A percentile compares a stretch with the other conserved stretches of the same genome.
These are phyloP conservation scores for Aspergillus viridinutans DNA, from an alignment of 2,329 filamentous ascomycete species.

Conservation along the genomic window DNA sequence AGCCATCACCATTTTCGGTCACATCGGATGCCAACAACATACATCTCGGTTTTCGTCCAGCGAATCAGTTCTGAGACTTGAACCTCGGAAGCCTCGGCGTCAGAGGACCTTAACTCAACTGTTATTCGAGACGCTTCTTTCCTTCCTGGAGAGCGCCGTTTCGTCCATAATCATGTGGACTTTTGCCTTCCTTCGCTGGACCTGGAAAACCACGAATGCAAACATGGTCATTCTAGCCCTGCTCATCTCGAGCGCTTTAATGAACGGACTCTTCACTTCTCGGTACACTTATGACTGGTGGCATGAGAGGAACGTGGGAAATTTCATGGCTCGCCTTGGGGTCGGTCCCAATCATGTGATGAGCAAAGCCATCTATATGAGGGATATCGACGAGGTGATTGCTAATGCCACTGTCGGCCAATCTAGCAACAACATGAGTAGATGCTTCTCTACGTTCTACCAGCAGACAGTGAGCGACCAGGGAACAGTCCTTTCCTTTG, in stretches of 20 bases:
- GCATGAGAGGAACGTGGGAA: conserved; percentile 72
- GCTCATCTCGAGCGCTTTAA: conserved; percentile 63
- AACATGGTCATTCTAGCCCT: conserved; percentile 70
- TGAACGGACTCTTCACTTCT: conserved; percentile 72
- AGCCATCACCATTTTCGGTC: conserved; percentile 46
- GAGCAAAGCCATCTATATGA: conserved; percentile 79
- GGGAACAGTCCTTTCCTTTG: conserved; percentile 28
- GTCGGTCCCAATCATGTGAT: conserved; percentile 74
- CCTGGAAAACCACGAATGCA: conserved; percentile 66
- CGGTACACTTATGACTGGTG: conserved; percentile 75
- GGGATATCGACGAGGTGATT: conserved; percentile 68
- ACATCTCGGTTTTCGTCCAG: conserved; percentile 35
- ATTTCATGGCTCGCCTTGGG: conserved; percentile 77
- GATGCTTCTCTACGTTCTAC: conserved; percentile 44
- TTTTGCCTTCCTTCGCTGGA: conserved; percentile 60
- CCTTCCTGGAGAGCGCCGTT: conserved; percentile 68
- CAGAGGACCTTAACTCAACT: conserved; percentile 62
- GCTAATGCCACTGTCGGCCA: conserved; percentile 31
- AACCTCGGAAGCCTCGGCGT: conserved; percentile 54
- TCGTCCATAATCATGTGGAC: conserved; percentile 75
- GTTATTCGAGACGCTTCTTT: conserved; percentile 67
- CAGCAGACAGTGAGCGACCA: conserved; percentile 36
- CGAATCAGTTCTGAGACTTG: conserved; percentile 30
- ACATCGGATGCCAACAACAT: conserved; percentile 43
- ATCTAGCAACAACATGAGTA: conserved; percentile 25